These are phyloP conservation scores for Diplodia intermedia DNA, from an alignment of 2,329 filamentous ascomycete species.

Conservation along the genomic window DNA sequence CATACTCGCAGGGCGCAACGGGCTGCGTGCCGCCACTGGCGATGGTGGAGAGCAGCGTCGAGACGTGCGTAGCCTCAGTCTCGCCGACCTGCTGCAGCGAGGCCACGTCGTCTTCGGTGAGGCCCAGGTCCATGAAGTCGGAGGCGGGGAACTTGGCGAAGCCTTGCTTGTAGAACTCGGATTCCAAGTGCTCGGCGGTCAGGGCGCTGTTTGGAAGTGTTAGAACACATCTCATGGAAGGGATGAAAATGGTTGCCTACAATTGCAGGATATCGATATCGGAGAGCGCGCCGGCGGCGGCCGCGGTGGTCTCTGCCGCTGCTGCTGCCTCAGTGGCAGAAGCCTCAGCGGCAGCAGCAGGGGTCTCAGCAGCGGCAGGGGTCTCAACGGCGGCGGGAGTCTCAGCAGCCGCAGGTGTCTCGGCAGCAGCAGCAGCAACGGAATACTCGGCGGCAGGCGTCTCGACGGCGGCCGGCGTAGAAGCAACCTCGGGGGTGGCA, in stretches of 20 bases:
- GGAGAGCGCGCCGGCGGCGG: conserved; percentile 45
- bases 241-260: conserved; percentile 50
- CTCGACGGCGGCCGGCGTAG: background rate
- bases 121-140: conserved; percentile 70
- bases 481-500: background rate
- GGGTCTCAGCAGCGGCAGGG: conserved; percentile 32
- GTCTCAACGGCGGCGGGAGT: conserved; percentile 13
- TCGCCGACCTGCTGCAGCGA: conserved; percentile 68
- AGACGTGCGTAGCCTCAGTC: conserved; percentile 70
- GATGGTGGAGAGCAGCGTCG: conserved; percentile 65
- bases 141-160: conserved; percentile 70
- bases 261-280: conserved; percentile 63
- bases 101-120: conserved; percentile 61
- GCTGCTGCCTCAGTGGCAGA: conserved; percentile 7
- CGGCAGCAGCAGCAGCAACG: conserved; percentile 7
- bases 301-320: background rate
- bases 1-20: conserved; percentile 73
- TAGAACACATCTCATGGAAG: conserved; percentile 39
- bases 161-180: conserved; percentile 73
- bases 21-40: conserved; percentile 68
- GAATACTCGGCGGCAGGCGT: conserved; percentile 18
- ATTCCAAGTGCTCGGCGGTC: conserved; percentile 77
- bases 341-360: conserved; percentile 19
- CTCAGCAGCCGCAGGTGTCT: background rate
- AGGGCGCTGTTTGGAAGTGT: conserved; percentile 62